These are phyloP conservation scores for Parietaria judaica DNA, from an alignment of 306 rosid genomes.

Conservation along the genomic window DNA sequence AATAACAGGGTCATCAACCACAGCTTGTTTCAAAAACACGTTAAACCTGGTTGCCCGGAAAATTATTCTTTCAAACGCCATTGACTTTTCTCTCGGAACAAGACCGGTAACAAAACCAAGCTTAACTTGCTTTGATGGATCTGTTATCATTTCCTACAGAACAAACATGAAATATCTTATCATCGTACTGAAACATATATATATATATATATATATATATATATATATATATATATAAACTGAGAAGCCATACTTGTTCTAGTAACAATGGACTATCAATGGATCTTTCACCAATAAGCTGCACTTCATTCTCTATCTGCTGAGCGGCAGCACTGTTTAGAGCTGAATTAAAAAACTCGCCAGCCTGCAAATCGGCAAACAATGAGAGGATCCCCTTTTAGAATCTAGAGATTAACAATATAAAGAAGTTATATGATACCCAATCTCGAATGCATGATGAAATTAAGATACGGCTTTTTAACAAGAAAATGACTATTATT, in stretches of 20 bases:
- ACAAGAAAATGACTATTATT: background rate
- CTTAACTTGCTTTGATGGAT: constrained; percentile 47
- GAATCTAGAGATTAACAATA: background rate
- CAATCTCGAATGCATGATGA: background rate
- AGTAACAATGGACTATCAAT: constrained; percentile 69
- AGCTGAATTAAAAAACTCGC: constrained; percentile 63
- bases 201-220: no score
- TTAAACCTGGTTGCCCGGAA: constrained; percentile 87
- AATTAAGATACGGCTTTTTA: background rate
- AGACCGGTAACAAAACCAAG: constrained; percentile 70
- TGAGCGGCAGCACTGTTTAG: constrained; percentile 45
- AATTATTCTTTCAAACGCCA: constrained; percentile 65
- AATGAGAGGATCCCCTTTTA: constrained; percentile 1
- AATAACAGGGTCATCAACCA: constrained; percentile 47
- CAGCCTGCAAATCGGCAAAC: constrained; percentile 43
- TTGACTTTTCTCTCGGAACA: constrained; percentile 61
- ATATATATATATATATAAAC: constrained; percentile 5
- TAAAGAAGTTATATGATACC: background rate
- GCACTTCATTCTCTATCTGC: constrained; percentile 46
- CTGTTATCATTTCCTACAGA: constrained; percentile 46
- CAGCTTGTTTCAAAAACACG: constrained; percentile 60
- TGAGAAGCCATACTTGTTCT: constrained; percentile 44
- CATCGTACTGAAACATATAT: constrained; percentile 15
- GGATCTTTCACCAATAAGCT: constrained; percentile 38
- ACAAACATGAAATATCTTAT: constrained; percentile 16